Evolutionary conservation across 805 yeast species (phyloP).

Genomic region (Wickerhamiella azyma): DNA sequence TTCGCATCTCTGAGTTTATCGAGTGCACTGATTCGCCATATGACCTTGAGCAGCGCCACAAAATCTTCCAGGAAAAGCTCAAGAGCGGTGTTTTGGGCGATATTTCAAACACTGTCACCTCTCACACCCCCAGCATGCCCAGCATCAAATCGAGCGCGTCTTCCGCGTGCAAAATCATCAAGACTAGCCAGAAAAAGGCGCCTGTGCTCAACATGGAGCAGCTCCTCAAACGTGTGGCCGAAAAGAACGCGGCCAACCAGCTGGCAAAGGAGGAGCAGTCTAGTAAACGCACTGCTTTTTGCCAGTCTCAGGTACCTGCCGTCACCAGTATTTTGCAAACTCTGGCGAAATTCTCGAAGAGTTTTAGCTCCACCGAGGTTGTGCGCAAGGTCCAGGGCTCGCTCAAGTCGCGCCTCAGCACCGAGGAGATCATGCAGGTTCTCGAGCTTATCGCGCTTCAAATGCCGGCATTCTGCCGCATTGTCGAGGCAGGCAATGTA

Average conservation of each 20-base stretch:
- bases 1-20: background rate
- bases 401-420: background rate
- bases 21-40: background rate
- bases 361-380: conserved; percentile 1
- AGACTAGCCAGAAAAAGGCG: background rate
- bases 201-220: background rate
- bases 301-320: background rate
- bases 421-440: conserved; percentile 1
- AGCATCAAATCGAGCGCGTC: background rate
- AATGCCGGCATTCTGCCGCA: background rate
- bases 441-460: background rate
- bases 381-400: conserved; percentile 1
- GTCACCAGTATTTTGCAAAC: background rate
- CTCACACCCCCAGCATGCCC: background rate
- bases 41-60: background rate
- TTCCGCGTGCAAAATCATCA: background rate
- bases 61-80: background rate
- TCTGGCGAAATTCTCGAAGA: background rate
- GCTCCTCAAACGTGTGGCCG: background rate
- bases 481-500: conserved; percentile 1
- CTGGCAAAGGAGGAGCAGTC: background rate
- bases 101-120: background rate
- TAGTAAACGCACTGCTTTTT: background rate
- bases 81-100: background rate
- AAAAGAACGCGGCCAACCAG: background rate